phyloP scores from a whole-genome alignment of 345 rosid species.

The Iberis pinnata region DNA sequence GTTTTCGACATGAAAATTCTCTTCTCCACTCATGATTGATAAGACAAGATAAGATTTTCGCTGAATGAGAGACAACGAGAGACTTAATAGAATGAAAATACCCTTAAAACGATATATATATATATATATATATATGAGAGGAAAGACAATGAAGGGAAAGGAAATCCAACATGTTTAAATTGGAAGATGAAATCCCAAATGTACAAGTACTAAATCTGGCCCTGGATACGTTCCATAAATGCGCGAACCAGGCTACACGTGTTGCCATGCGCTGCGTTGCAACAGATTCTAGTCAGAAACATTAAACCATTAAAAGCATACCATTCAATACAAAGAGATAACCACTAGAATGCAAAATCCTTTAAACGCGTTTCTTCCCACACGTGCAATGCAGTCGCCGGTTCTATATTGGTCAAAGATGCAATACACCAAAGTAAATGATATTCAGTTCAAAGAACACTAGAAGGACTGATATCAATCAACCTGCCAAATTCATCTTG shows the following conservation, averaged over 20 bases:
- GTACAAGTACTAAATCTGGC: slow-evolving; percentile 6
- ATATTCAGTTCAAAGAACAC: neutral
- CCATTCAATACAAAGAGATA: slow-evolving; percentile 10
- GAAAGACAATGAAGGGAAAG: slow-evolving; percentile 8
- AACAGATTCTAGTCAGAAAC: slow-evolving; percentile 14
- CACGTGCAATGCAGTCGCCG: neutral
- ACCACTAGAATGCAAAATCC: neutral
- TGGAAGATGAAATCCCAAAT: neutral
- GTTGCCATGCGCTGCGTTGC: slow-evolving; percentile 6
- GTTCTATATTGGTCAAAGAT: neutral
- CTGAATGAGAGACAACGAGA: neutral
- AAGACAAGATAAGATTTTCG: neutral
- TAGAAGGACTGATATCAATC: neutral
- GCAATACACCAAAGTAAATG: neutral
- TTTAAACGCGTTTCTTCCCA: slow-evolving; percentile 3
- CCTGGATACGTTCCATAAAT: slow-evolving; percentile 9
- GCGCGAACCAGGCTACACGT: slow-evolving; percentile 10
- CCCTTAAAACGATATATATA: slow-evolving; percentile 1
- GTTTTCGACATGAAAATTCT: slow-evolving; percentile 21
- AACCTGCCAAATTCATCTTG: neutral
- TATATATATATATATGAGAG: neutral
- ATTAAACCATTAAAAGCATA: neutral
- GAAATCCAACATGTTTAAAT: slow-evolving; percentile 1
- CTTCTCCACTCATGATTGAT: slow-evolving; percentile 25
- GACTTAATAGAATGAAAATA: neutral